These are phyloP conservation scores for Mycogone perniciosa DNA, from an alignment of 2,329 filamentous ascomycete genomes.

Conservation along the genomic window DNA sequence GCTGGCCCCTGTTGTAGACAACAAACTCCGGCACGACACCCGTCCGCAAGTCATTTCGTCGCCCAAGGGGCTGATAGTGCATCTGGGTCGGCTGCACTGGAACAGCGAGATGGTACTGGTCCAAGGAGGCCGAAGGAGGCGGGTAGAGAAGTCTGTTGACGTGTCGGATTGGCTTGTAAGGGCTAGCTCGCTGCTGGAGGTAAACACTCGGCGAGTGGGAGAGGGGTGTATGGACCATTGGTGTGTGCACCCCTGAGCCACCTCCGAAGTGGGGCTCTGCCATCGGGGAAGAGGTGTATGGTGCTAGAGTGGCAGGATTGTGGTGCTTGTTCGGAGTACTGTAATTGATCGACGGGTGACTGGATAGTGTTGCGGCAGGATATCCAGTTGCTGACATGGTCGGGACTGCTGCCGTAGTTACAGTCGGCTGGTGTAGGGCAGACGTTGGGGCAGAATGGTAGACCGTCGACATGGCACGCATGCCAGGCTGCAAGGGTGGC, in stretches of 20 bases:
- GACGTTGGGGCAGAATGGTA: constrained; percentile 52
- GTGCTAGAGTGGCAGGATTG: constrained; percentile 43
- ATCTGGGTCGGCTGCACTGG: constrained; percentile 62
- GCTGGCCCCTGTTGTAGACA: constrained; percentile 29
- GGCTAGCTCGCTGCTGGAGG: constrained; percentile 80
- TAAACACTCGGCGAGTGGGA: constrained; percentile 84
- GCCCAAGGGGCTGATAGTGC: constrained; percentile 74
- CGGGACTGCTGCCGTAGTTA: constrained; percentile 18
- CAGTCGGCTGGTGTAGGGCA: constrained; percentile 28
- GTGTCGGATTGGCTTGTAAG: constrained; percentile 83
- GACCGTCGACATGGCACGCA: constrained; percentile 70
- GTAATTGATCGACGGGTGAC: constrained; percentile 33
- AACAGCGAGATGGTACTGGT: constrained; percentile 59
- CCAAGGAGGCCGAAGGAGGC: constrained; percentile 71
- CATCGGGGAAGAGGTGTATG: constrained; percentile 58
- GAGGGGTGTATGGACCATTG: constrained; percentile 53
- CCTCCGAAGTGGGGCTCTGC: constrained; percentile 51
- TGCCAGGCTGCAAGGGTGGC: constrained; percentile 53
- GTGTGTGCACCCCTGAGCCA: constrained; percentile 49
- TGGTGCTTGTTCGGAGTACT: constrained; percentile 48
- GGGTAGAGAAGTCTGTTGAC: constrained; percentile 90
- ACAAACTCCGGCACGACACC: constrained; percentile 64
- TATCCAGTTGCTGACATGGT: constrained; percentile 21
- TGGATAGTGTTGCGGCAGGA: constrained; percentile 15
- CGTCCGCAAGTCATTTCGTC: constrained; percentile 59